Evolutionary conservation across 1,284 basidiomycete genomes (phyloP).

Genomic region (Anthracocystis panici-leucophaei): DNA sequence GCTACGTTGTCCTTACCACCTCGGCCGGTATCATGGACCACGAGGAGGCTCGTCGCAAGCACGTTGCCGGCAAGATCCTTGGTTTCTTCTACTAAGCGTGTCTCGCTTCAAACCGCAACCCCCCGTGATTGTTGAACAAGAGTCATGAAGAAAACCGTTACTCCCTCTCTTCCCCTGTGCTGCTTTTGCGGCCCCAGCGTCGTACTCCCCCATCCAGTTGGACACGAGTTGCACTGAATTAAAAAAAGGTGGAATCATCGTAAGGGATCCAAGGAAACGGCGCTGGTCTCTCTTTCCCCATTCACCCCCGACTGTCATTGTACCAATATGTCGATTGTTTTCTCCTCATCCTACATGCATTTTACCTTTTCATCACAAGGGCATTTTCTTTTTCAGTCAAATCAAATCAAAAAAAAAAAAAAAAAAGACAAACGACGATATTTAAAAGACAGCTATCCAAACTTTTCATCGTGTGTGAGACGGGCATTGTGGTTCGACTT

Average conservation of each 20-base stretch:
- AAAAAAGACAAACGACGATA: conserved; percentile 1
- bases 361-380: not conserved
- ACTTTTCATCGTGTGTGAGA: too few relatives aligned
- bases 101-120: not conserved
- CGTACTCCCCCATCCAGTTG: conserved; percentile 38
- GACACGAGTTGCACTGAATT: conserved; percentile 9
- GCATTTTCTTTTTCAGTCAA: too few relatives aligned
- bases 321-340: conserved; percentile 33
- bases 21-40: conserved; percentile 99
- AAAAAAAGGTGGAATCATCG: conserved; percentile 2
- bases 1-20: conserved; percentile 95
- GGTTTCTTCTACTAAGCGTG: conserved; percentile 69
- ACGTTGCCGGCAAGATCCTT: conserved; percentile 85
- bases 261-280: conserved; percentile 47
- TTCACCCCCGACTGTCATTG: conserved; percentile 24
- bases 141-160: conserved; percentile 22
- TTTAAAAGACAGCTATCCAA: not conserved
- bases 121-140: not conserved
- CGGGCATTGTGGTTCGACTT: not conserved
- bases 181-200: conserved; percentile 22
- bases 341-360: conserved; percentile 10
- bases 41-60: conserved; percentile 98
- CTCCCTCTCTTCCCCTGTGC: conserved; percentile 8
- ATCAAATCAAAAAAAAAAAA: too few relatives aligned
- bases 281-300: conserved; percentile 14